phyloP scores from a whole-genome alignment of 2,329 filamentous ascomycete species.

The Sarocladiaceae sp. region DNA sequence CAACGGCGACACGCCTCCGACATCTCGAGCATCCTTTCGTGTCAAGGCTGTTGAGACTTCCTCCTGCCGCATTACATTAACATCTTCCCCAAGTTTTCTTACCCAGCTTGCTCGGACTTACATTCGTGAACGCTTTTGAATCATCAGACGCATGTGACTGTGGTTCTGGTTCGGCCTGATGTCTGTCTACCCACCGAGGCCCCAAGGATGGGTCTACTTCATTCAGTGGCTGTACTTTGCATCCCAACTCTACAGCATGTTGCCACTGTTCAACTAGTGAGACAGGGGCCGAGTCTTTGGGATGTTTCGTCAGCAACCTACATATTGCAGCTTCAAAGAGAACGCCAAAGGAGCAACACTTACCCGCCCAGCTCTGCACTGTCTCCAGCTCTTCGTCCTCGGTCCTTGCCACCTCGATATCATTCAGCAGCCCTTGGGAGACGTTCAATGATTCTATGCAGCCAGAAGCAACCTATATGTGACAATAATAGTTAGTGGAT shows the following conservation, averaged over 20 bases:
- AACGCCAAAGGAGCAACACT: not conserved
- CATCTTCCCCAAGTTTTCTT: no score
- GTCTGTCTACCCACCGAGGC: not conserved
- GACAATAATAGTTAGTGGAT: no score
- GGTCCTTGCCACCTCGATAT: no score
- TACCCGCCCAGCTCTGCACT: constrained; percentile 4
- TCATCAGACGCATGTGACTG: not conserved
- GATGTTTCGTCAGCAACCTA: not conserved
- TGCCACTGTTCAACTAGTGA: not conserved
- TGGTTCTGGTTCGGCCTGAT: not conserved
- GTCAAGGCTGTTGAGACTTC: constrained; percentile 18
- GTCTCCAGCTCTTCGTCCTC: constrained; percentile 9
- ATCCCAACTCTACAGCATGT: not conserved
- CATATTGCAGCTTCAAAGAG: not conserved
- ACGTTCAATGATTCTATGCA: no score
- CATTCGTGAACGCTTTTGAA: constrained; percentile 16
- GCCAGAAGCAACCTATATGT: no score
- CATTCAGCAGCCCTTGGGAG: no score
- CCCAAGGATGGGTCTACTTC: not conserved
- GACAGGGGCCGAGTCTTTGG: not conserved
- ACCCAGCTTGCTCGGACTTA: constrained; percentile 11
- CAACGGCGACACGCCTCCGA: constrained; percentile 16
- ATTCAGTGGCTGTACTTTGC: not conserved
- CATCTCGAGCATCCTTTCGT: constrained; percentile 13
- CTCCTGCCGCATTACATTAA: not conserved